These are phyloP conservation scores for Colletotrichum siamense DNA, from an alignment of 2,329 filamentous ascomycete species.

Conservation along the genomic window DNA sequence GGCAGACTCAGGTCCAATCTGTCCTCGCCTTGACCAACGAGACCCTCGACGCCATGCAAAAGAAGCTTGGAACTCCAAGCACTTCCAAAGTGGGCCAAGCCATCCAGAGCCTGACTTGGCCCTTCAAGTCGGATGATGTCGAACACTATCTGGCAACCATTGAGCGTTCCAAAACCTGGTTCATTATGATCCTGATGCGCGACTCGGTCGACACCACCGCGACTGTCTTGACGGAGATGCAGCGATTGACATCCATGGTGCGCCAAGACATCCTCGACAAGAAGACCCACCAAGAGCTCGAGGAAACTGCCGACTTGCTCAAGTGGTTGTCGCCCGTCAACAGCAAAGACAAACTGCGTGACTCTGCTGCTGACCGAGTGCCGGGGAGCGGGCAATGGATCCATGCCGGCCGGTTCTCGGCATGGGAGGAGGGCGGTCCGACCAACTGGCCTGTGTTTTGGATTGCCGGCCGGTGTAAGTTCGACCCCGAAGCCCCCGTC, in stretches of 20 bases:
- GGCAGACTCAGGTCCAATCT: slow-evolving; percentile 10
- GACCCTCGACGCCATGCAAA: slow-evolving; percentile 23
- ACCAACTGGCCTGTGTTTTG: slow-evolving; percentile 25
- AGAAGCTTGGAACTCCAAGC: slow-evolving; percentile 20
- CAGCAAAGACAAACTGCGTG: slow-evolving; percentile 18
- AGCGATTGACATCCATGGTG: slow-evolving; percentile 22
- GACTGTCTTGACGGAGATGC: slow-evolving; percentile 25
- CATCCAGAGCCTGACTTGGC: slow-evolving; percentile 23
- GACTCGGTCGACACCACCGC: slow-evolving; percentile 25
- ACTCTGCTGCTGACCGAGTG: slow-evolving; percentile 18
- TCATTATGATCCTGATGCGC: slow-evolving; percentile 28
- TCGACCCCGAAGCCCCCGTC: not conserved
- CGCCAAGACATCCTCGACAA: slow-evolving; percentile 26
- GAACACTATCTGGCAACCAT: slow-evolving; percentile 25
- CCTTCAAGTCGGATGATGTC: slow-evolving; percentile 24
- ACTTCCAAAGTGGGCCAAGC: slow-evolving; percentile 18
- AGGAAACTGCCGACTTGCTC: slow-evolving; percentile 21
- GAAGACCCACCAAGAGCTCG: slow-evolving; percentile 16
- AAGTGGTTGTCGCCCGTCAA: slow-evolving; percentile 26
- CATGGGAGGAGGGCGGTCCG: slow-evolving; percentile 19
- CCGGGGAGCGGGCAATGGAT: slow-evolving; percentile 27
- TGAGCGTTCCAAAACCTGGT: slow-evolving; percentile 30
- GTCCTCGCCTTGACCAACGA: slow-evolving; percentile 28
- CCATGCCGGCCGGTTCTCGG: slow-evolving; percentile 16
- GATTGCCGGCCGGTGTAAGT: slow-evolving; percentile 29